Percentiles rank a stretch among this genome's conserved stretches.
Conservation (phyloP, 768 basidiomycete genomes). For the Boletus rubroflammeus region DNA sequence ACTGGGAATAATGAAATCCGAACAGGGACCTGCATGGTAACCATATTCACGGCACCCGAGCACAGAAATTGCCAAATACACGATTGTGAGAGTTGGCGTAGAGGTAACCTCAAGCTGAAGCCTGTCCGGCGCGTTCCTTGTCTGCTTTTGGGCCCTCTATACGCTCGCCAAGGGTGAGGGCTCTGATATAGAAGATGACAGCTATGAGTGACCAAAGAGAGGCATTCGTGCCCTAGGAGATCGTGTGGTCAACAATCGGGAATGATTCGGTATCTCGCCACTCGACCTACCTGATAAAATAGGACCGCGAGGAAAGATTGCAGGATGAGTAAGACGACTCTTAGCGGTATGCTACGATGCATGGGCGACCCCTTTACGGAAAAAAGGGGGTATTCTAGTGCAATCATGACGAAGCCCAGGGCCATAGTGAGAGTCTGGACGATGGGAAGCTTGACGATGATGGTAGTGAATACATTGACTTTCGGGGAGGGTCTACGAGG, state of each 20-base stretch:
- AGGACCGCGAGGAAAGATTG: conserved; percentile 62
- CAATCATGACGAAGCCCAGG: conserved; percentile 54
- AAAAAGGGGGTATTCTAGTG: conserved; percentile 72
- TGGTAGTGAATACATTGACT: conserved; percentile 57
- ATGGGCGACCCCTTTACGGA: conserved; percentile 50
- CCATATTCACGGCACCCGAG: neutral
- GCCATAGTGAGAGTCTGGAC: conserved; percentile 68
- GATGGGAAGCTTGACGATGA: conserved; percentile 77
- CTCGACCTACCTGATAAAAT: conserved; percentile 68
- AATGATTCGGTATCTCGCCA: neutral
- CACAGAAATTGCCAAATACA: neutral
- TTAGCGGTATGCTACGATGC: conserved; percentile 61
- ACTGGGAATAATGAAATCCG: neutral
- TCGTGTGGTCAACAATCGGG: neutral
- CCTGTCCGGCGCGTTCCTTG: conserved; percentile 54
- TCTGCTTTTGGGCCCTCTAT: conserved; percentile 65
- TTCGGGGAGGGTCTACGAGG: conserved; percentile 53
- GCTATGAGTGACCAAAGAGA: conserved; percentile 79
- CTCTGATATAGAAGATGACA: conserved; percentile 60
- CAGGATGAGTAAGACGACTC: conserved; percentile 60
- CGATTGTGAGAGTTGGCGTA: neutral
- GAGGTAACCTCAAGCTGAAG: conserved; percentile 46
- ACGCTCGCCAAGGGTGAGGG: conserved; percentile 62
- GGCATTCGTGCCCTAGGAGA: conserved; percentile 74
- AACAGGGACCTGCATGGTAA: neutral